phyloP scores from a whole-genome alignment of 1,139 yeast genomes.

The Blastobotrys proliferans region DNA sequence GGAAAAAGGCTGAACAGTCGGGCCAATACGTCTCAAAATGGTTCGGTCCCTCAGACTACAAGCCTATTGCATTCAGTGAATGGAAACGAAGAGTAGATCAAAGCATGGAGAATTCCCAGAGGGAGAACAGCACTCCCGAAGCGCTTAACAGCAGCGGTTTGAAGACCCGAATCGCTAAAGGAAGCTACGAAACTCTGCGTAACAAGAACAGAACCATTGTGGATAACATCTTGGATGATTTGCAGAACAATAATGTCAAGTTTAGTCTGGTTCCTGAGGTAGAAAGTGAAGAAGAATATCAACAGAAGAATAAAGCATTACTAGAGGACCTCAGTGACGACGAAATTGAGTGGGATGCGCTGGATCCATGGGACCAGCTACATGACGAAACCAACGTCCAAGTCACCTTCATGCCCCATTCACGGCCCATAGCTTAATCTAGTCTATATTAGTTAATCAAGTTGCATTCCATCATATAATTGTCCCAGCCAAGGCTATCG shows the following conservation, averaged over 20 bases:
- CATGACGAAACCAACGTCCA: conserved; percentile 27
- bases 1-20: conserved; percentile 19
- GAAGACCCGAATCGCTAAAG: background rate
- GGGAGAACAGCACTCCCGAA: background rate
- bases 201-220: conserved; percentile 23
- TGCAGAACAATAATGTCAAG: conserved; percentile 18
- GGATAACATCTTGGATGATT: conserved; percentile 20
- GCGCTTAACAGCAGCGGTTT: background rate
- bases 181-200: conserved; percentile 10
- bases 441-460: too few relatives aligned
- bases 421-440: too few relatives aligned
- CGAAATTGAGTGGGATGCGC: conserved; percentile 27
- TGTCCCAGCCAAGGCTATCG: too few relatives aligned
- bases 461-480: too few relatives aligned
- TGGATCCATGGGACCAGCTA: conserved; percentile 28
- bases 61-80: conserved; percentile 28
- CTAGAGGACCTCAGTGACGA: conserved; percentile 16
- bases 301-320: conserved; percentile 8
- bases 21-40: conserved; percentile 27
- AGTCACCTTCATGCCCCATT: conserved; percentile 28
- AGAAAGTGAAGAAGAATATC: conserved; percentile 15
- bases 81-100: conserved; percentile 25
- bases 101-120: background rate
- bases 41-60: conserved; percentile 35
- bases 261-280: conserved; percentile 11